Evolutionary conservation across 1,284 basidiomycete species (phyloP), one percentile per base, ranked within the genome.

Genomic region (Cryptococcus sp.): DNA sequence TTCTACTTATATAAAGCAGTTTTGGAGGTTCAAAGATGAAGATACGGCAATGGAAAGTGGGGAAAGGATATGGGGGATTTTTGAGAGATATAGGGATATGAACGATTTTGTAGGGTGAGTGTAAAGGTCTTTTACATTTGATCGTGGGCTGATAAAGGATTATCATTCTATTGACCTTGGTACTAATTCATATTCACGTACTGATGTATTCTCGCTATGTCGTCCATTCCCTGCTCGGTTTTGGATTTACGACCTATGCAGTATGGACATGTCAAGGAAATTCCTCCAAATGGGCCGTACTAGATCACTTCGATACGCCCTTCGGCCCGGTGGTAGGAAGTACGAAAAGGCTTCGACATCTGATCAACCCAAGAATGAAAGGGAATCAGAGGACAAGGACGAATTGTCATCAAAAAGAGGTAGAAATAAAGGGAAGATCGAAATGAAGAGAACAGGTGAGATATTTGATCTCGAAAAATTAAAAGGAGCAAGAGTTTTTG

Each of bases 231-330:
- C 30, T 36, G 38, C 32, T 13, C 34, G 46, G 32, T 42, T 57
- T 23, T 44, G 23, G 8, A 15, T 44, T 36, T 36, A 47, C 50
- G 13, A 34, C 38, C 13, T 10, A 10, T 41, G 38, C 46, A 70
- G 67, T 7, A 70, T 70, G 67, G 67, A 70, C 56, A 57, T 67
- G 4, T 56, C 61, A 31, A 56, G 67, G 7, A 70, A 70, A 53
- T 70, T 67, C 52, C 60, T 70, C 34, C 66, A 67, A 41, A 70
- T 70, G 67, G 67, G 67, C 4, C 50, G 63, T 23, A 70, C 67
- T 4, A 48, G 67, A 34, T 67, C 66, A 15, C 48, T 67, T 3
- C 60, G 67, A 15, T 70, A 70, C 57, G 67, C 67, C 3, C 57
- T 70, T 5, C 53, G 67, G 23, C 58, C 57, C 23, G 62, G 63